These are phyloP conservation scores for Spergularia bocconei DNA, from an alignment of 148 eudicot species.

Conservation along the genomic window DNA sequence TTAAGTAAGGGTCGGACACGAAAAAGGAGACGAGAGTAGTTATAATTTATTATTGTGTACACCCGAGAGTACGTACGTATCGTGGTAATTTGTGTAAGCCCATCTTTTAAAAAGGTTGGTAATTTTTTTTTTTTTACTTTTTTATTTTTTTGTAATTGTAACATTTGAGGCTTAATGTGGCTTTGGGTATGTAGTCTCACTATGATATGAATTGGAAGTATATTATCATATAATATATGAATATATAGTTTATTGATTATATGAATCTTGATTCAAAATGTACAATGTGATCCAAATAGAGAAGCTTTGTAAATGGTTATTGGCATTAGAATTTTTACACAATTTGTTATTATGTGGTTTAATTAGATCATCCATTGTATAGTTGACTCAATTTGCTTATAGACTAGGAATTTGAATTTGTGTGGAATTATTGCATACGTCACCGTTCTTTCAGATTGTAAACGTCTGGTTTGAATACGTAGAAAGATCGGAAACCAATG, in stretches of 20 bases:
- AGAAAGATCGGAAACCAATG: too few relatives aligned
- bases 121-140: background rate
- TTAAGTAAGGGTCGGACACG: too few relatives aligned
- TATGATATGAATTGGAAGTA: background rate
- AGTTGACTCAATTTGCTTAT: too few relatives aligned
- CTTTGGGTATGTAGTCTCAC: background rate
- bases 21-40: background rate
- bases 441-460: too few relatives aligned
- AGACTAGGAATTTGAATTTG: too few relatives aligned
- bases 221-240: background rate
- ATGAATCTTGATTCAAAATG: conserved; percentile 5
- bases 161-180: conserved; percentile 12
- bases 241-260: background rate
- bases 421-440: too few relatives aligned
- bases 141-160: conserved; percentile 1
- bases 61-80: too few relatives aligned
- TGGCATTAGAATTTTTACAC: background rate
- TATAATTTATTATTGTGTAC: background rate
- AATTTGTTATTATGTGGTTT: background rate
- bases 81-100: too few relatives aligned
- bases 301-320: background rate
- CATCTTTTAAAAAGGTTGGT: conserved; percentile 10
- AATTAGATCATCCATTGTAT: background rate
- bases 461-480: too few relatives aligned
- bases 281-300: background rate